phyloP scores from a whole-genome alignment of 208 protist genomes.

The Borovskyia barvae region DNA sequence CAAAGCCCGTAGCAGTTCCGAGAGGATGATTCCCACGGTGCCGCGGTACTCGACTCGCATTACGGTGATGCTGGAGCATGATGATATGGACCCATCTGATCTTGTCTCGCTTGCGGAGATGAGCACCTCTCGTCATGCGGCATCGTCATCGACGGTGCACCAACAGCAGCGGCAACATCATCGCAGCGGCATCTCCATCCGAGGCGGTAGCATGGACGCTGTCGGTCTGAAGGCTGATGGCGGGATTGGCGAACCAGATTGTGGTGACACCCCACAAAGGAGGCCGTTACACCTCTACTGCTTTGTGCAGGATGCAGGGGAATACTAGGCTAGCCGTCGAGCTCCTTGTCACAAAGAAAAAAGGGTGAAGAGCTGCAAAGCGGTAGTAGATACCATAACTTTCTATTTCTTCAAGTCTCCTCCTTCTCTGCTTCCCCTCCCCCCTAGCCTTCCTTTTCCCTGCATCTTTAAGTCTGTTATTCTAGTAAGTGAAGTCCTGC shows the following conservation, averaged over 20 bases:
- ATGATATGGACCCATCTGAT: conserved; percentile 58
- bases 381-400: neutral
- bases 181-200: conserved; percentile 8
- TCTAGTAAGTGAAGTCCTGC: too few species aligned
- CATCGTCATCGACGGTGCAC: neutral
- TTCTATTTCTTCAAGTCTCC: too few species aligned
- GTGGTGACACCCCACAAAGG: neutral
- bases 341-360: neutral
- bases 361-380: neutral
- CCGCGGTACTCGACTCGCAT: conserved; percentile 77
- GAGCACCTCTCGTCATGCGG: conserved; percentile 24
- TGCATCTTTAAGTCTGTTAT: too few species aligned
- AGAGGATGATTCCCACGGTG: conserved; percentile 48
- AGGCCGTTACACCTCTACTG: conserved; percentile 54
- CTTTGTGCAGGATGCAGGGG: conserved; percentile 68
- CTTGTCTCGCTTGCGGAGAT: conserved; percentile 68
- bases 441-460: too few species aligned
- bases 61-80: conserved; percentile 79
- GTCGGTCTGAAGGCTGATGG: neutral
- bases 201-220: conserved; percentile 9
- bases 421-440: too few species aligned
- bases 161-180: neutral
- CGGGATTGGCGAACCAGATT: neutral
- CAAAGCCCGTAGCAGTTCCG: too few species aligned
- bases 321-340: too few species aligned